Evolutionary conservation across 768 basidiomycete genomes (phyloP), one percentile per base, ranked within the genome.

Genomic region (Leucogyrophana mollusca): DNA sequence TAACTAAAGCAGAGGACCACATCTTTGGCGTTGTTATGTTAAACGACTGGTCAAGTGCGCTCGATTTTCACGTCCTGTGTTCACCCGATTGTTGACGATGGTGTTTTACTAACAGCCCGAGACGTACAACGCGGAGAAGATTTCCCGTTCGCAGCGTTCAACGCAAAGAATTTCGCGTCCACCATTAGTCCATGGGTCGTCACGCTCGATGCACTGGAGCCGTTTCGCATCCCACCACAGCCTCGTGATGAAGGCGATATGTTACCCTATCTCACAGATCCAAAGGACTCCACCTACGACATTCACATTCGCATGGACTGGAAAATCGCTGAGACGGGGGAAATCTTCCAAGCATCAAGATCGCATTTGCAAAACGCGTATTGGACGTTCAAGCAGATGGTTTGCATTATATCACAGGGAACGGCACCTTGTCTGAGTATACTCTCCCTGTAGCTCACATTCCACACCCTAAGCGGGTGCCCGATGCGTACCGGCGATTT

Each of bases 301-400:
- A 45, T 45, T 11, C 37, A 33, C 9, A 35, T 45, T 3, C 16
- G 10, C 36, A 40, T 40, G 43, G 20, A 38, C 5, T 24, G 35
- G 21, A 17, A 40, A 24, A 21, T 6, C 8, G 38, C 20, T 4
- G 16, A 18, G 4, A 4, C 14, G 23, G 13, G 25, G 16, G 10
- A 35, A 36, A 14, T 4, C 27, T 30, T 40, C 33, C 22, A 9
- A 33, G 10, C 14, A 16, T 16, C 43, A 16, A 45, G 43, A 23
- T 45, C 43, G 16, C 22, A 24, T n/a, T 17, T 45, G 22, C 34
- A 24, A 35, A 45, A 45, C 13, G 34, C 43, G 7, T 45, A 45
- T 40, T 45, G 43, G 43, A 45, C 43, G 11, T 45, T 45, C 18
- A 33, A 35, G 11, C 43, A 45, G 35, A 45, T 45, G 43, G 43